Base-by-base conservation (phyloP, 2,329 filamentous ascomycete genomes). In the Pseudocercospora macadamiae region DNA sequence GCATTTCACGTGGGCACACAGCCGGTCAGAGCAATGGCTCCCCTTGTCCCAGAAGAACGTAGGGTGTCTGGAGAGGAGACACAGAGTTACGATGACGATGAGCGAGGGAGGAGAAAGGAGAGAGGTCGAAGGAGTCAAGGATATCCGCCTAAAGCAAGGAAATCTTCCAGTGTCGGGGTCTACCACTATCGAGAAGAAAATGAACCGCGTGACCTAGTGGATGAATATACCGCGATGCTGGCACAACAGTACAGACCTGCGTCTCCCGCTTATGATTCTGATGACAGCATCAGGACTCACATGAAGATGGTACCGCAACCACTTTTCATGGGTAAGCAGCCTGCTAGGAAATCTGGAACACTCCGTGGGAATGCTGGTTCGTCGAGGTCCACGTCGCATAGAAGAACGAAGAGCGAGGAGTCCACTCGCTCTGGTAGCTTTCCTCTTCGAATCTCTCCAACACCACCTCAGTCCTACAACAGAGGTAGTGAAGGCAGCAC, bases 261-360 rank as follows among this genome's bases (percentile, higher is more conserved):
- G 10, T n/a, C 26, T 23, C 25, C 19, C 10, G 57, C 42, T 30
- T 62, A 51, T 45, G 57, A 63, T 14, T 66, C 66, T 1, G 65
- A 69, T 19, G 63, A 60, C 14, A 67, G 66, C 34, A 53, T 70
- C 14, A 55, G 61, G 12, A 54, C 58, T 19, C 68, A 71, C 36
- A 71, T 72, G 68, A 73, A 68, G 53, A 64, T 73, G 61, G 62
- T 72, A 2, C 71, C 71, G 3, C 69, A 70, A 45, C 68, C 71
- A 28, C 59, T 73, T 0, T 72, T 73, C 54, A 57, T 62, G 26
- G 47, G 51, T 37, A 68, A 67, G 49, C 57, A 57, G 19, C 51
- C 30, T 8, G 54, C 60, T 16, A 45, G 47, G 3, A 55, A 51
- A 25, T 37, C 49, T 16, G 48, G 28, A 9, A n/a, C 21, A 5